Evolutionary conservation across 2,329 filamentous ascomycete genomes (phyloP).

Genomic region (Ophiognomonia clavigignenti-juglandacearum): DNA sequence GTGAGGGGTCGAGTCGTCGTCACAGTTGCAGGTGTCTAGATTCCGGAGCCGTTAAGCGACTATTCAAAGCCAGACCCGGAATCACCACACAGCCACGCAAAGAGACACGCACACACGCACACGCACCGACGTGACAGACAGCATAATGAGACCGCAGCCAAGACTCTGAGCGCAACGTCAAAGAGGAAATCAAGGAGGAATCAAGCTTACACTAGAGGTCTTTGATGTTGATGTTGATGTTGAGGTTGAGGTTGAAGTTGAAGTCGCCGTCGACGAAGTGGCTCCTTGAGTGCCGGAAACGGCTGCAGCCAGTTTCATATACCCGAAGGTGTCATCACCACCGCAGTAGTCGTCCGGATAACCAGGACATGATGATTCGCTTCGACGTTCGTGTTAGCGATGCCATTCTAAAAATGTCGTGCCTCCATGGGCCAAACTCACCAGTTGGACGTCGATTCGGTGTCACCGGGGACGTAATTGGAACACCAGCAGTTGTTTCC

Average conservation of each 20-base stretch:
- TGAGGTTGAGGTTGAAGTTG: slow-evolving; percentile 18
- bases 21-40: slow-evolving; percentile 21
- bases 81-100: not conserved
- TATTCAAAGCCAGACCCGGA: slow-evolving; percentile 8
- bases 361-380: slow-evolving; percentile 57
- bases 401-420: not conserved
- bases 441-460: slow-evolving; percentile 44
- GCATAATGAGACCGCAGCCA: not conserved
- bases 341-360: slow-evolving; percentile 64
- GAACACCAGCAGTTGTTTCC: slow-evolving; percentile 69
- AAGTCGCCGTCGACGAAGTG: slow-evolving; percentile 15
- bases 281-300: slow-evolving; percentile 52
- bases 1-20: slow-evolving; percentile 7
- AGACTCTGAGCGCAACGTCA: too few species aligned
- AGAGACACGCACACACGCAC: slow-evolving; percentile 1
- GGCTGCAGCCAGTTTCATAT: slow-evolving; percentile 48
- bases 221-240: too few species aligned
- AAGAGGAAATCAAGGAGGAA: too few species aligned
- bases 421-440: not conserved
- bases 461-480: slow-evolving; percentile 53
- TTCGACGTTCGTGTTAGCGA: not conserved
- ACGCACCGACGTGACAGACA: slow-evolving; percentile 4
- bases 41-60: slow-evolving; percentile 17
- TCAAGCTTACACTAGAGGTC: slow-evolving; percentile 17
- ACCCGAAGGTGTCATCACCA: slow-evolving; percentile 56